These are phyloP conservation scores for Ganoderma meredithae DNA, from an alignment of 1,284 basidiomycete genomes.

Conservation along the genomic window DNA sequence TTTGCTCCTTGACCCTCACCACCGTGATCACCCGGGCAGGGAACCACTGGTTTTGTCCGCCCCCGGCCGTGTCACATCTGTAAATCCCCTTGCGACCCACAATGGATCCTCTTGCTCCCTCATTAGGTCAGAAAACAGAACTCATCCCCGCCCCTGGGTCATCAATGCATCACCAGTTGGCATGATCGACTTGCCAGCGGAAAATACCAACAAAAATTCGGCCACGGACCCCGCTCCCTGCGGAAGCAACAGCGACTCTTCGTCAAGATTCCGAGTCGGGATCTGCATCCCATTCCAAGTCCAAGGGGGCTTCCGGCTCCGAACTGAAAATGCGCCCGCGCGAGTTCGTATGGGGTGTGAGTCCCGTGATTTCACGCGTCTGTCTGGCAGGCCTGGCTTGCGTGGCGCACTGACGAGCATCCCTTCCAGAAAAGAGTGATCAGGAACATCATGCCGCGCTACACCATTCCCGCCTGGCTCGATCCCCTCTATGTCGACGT, in stretches of 20 bases:
- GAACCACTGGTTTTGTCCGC: no score
- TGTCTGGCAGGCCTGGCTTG: no score
- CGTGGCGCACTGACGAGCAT: background rate
- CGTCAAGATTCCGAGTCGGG: background rate
- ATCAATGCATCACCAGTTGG: no score
- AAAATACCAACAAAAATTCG: no score
- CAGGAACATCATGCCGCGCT: background rate
- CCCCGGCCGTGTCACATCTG: no score
- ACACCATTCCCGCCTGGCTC: background rate
- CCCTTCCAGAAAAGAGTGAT: background rate
- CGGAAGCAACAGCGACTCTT: background rate
- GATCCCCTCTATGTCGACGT: background rate
- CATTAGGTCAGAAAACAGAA: no score
- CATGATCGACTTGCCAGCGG: no score
- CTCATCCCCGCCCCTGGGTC: no score
- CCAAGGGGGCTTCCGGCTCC: background rate
- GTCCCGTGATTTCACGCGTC: background rate
- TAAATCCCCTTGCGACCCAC: no score
- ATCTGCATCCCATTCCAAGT: background rate
- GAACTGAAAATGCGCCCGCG: background rate
- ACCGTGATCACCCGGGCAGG: no score
- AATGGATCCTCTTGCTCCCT: no score
- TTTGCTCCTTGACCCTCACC: no score
- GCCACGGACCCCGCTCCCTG: background rate
- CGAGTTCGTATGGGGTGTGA: background rate